Base-by-base conservation (phyloP, 2,329 filamentous ascomycete species). In the Pseudogymnoascus sp. region DNA sequence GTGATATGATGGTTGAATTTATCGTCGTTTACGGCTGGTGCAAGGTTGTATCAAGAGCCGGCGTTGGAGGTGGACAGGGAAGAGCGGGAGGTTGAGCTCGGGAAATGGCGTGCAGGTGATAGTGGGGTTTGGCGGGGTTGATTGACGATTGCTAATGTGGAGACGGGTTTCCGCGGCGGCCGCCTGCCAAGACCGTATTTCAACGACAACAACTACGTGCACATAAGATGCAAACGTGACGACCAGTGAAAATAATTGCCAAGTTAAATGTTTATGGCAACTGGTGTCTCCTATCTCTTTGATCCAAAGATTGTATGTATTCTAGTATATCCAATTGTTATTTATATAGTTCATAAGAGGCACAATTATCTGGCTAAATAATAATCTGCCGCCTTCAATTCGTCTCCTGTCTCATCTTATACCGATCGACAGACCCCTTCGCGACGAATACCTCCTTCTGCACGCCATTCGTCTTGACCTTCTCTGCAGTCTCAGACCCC, bases 401-500 rank as follows among this genome's bases (percentile, higher is more conserved):
- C 46, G 46, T 56, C 46, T 56, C 46, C 46, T 56, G 46, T 33
- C 46, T n/a, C 26, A n/a, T 56, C 46, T 56, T 56, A 33, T 56
- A 56, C n/a, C 46, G 26, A 56, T 56, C 46, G 12, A 56, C 46
- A 19, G 46, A 56, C 6, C 33, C 35, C 31, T 38, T 60, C 16
- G 59, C 46, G n/a, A 31, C 22, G 8, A 46, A 62, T 8, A 14
- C 43, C 5, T 56, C 46, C 26, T 31, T 56, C 26, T 56, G 26
- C 8, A 56, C 26, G 12, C 46, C 46, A 56, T 31, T 56, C 26
- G 46, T 56, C 26, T 33, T 33, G 26, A 56, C 46, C 46, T 56
- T 56, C 46, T 56, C 46, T 19, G 46, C 46, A 19, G 26, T 19
- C 46, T 19, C 26, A 31, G 46, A 56, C 8, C 68, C 68, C 67